Evolutionary conservation across 306 rosid genomes (phyloP).

Genomic region (Fragaria nilgerrensis): DNA sequence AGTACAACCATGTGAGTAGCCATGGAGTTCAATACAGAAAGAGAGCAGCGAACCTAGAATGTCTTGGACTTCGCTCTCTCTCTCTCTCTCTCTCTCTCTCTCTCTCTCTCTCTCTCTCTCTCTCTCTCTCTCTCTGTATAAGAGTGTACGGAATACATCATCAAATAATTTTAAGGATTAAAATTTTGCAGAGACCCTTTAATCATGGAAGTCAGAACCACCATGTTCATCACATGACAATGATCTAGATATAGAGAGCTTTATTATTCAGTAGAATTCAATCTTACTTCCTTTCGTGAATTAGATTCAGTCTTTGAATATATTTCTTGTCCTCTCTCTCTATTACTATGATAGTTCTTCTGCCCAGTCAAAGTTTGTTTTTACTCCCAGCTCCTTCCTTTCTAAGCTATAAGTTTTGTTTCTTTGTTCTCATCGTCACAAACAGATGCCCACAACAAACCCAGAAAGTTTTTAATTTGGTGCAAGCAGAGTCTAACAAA

Average conservation of each 20-base stretch:
- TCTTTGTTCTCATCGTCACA: slow-evolving; percentile 8
- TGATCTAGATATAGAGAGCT: background rate
- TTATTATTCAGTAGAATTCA: background rate
- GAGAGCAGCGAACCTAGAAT: slow-evolving; percentile 36
- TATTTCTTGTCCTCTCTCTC: background rate
- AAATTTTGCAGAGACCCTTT: slow-evolving; percentile 33
- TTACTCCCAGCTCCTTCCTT: background rate
- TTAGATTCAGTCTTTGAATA: background rate
- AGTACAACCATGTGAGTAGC: background rate
- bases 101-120: background rate
- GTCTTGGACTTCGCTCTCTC: slow-evolving; percentile 40
- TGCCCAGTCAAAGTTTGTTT: slow-evolving; percentile 14
- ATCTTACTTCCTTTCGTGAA: background rate
- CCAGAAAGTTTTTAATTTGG: background rate
- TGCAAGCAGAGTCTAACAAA: background rate
- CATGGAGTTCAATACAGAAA: slow-evolving; percentile 25
- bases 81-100: background rate
- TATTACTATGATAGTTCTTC: background rate
- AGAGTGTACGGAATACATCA: slow-evolving; percentile 32
- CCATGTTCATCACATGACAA: slow-evolving; percentile 39
- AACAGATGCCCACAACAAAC: background rate
- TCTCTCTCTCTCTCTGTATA: background rate
- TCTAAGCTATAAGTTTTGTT: background rate
- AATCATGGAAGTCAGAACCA: slow-evolving; percentile 68
- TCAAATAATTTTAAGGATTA: slow-evolving; percentile 26